Evolutionary conservation across 1,139 yeast species (phyloP).

Genomic region (Lodderomyces metapsilosis): DNA sequence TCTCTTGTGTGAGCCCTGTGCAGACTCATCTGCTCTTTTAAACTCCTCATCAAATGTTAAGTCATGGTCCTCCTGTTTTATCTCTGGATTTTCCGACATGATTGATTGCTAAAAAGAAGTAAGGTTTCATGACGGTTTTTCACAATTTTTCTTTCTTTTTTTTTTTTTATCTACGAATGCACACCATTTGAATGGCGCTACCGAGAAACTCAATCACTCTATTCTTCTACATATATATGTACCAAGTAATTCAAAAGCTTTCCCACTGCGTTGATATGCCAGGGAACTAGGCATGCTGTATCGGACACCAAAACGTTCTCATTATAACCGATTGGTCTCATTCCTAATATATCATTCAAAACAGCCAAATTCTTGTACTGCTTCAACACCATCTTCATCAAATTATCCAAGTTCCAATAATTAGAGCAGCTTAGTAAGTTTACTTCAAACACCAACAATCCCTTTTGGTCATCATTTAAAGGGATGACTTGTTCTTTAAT

Average conservation of each 20-base stretch:
- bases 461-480: constrained; percentile 8
- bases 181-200: not conserved
- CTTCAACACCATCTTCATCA: constrained; percentile 58
- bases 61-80: constrained; percentile 11
- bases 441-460: constrained; percentile 51
- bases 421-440: constrained; percentile 69
- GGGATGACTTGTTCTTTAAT: constrained; percentile 31
- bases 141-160: constrained; percentile 1
- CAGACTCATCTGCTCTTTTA: constrained; percentile 13
- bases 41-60: constrained; percentile 16
- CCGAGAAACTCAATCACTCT: constrained; percentile 4
- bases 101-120: not conserved
- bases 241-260: constrained; percentile 55
- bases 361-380: constrained; percentile 71
- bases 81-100: constrained; percentile 10
- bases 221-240: constrained; percentile 41
- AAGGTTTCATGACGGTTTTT: not conserved
- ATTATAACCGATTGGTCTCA: constrained; percentile 19
- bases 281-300: constrained; percentile 51
- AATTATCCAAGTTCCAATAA: constrained; percentile 52
- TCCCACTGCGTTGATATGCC: constrained; percentile 79
- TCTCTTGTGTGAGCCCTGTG: constrained; percentile 1
- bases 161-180: constrained; percentile 4
- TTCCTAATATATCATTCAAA: constrained; percentile 42
- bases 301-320: not conserved